Percentiles rank a stretch among this genome's conserved stretches.
Conservation (phyloP, 2,329 filamentous ascomycete genomes). For the Colletotrichum somersetense region DNA sequence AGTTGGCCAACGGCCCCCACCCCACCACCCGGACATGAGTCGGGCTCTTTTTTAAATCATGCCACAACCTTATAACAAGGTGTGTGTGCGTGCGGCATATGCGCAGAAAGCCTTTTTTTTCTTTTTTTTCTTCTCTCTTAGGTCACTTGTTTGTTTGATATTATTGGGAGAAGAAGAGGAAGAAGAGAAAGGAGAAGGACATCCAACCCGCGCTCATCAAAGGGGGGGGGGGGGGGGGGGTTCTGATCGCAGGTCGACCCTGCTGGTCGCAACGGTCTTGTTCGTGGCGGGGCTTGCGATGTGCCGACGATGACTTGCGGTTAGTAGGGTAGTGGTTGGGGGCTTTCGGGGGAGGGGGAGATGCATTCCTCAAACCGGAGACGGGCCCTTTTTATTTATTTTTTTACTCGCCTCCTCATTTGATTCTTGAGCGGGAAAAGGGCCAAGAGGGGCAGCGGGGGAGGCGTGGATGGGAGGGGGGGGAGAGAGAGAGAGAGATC, state of each 20-base stretch:
- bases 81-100: not conserved
- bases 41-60: not conserved
- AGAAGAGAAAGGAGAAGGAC: not conserved
- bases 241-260: not conserved
- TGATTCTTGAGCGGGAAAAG: not conserved
- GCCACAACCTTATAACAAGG: conserved; percentile 5
- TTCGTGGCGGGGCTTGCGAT: not conserved
- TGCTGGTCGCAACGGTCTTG: not conserved
- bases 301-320: conserved; percentile 8
- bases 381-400: not conserved
- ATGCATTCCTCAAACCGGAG: not conserved
- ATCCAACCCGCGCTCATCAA: no score
- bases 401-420: not conserved
- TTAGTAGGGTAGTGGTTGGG: not conserved
- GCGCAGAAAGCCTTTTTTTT: not conserved
- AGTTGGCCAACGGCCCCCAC: not conserved
- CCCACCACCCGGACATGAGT: not conserved
- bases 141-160: not conserved
- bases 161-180: not conserved
- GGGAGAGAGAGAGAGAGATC: not conserved
- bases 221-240: not conserved
- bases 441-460: not conserved
- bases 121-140: no score
- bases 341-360: no score
- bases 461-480: not conserved